Base-by-base conservation (phyloP, 2,329 filamentous ascomycete genomes). In the Microdochium paspali region DNA sequence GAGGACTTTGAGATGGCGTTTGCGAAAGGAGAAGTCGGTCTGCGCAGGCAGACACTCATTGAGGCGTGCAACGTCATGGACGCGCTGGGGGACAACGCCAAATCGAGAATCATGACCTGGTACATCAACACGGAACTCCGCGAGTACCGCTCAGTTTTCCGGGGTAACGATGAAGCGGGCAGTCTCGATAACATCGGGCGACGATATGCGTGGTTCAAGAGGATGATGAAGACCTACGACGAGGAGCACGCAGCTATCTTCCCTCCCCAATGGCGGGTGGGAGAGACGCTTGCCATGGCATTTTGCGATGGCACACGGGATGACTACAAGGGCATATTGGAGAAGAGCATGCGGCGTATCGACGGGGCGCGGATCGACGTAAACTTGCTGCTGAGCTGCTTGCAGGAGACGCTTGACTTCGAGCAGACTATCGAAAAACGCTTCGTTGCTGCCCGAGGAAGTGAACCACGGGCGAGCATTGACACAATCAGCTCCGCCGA, bases 1-100 rank as follows among this genome's bases (percentile, higher is more conserved):
- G 93, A 97, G 67, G 93, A 98, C 66, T 98, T 98, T 62, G 93
- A 98, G 71, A 79, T 96, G 49, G 86, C 87, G 0, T 98, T 97
- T 66, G 85, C 90, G 20, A 95, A 91, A 66, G 84, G 82, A 21
- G 91, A 97, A 66, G 82, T 95, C 13, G 72, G 74, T 3, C 72
- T 80, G 49, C 83, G 82, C 54, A 82, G 80, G 54, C 77, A 74
- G 13, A 83, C 84, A 62, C 75, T 98, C 48, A 74, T 85, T 30
- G 93, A 98, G 66, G 90, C 88, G 1, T 97, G 93, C 63, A 72
- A 87, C 53, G 91, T 98, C 31, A 91, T 96, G 78, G 93, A 98
- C 69, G 89, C 93, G 12, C 73, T 98, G 20, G 93, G 93, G 1
- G 91, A 97, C 35, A 81, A 84, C 59, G 93, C 93, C 23, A 81